Base-by-base conservation (phyloP, 129 eudicot genomes). In the Lactuca saligna region DNA sequence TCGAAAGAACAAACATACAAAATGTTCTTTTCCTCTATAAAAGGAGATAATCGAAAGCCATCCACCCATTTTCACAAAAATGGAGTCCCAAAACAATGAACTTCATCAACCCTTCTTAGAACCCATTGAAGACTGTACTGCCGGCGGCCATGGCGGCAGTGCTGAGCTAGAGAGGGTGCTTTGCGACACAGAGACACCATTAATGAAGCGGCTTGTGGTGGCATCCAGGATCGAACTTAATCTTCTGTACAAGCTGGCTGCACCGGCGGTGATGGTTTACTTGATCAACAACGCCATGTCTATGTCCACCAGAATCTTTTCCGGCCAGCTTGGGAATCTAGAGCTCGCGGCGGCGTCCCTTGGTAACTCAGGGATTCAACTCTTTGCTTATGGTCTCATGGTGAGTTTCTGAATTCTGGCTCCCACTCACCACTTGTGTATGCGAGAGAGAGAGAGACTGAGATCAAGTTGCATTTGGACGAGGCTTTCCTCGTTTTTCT, bases 321-420 rank as follows among this genome's bases (percentile, higher is more conserved):
- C 89, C 54, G 96, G 96, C 61, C 92, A 89, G 1, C 92, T 89
- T n/a, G 96, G 96, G 41, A 86, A 86, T 77, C 78, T 66, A 50
- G 74, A 82, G 70, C 80, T 85, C 2, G 91, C 91, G 0, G 85
- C 87, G 3, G 84, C 87, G 17, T 82, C 87, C 51, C 90, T 85
- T 37, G 90, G 87, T 60, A 85, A 82, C 79, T 75, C 76, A 63
- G 91, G 91, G 76, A 80, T 86, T 77, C 87, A 86, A 56, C 66
- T 86, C 39, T 79, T 82, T 63, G 87, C 87, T 11, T 85, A 82
- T 70, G 91, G 91, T 37, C 87, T 82, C 78, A 34, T 85, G 85
- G 91, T 79, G 44, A 54, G 13, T 42, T 51, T 61, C n/a, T 41
- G 1, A 8, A 55, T 39, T 14, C 41, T 3, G 32, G 46, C 17